A percentile compares a stretch with the other conserved stretches of the same genome.
Conservation (phyloP, 441 rosid genomes). For the Eutrema salsugineum region DNA sequence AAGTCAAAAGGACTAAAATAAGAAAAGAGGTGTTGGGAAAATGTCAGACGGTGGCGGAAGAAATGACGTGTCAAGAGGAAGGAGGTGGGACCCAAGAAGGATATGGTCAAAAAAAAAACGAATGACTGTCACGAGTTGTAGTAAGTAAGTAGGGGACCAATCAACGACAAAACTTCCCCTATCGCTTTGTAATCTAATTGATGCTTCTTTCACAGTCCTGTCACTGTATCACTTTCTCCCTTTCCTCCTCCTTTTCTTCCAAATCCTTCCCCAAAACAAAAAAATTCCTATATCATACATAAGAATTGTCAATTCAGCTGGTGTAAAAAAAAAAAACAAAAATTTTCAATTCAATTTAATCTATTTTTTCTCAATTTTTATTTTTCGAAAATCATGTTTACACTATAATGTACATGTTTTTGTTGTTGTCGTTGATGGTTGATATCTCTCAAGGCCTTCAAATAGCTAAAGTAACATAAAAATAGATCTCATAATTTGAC, state of each 20-base stretch:
- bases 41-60: slow-evolving; percentile 26
- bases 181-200: slow-evolving; percentile 15
- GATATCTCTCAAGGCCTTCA: background rate
- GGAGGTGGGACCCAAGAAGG: slow-evolving; percentile 8
- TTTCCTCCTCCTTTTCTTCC: background rate
- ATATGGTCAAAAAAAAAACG: slow-evolving; percentile 16
- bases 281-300: slow-evolving; percentile 3
- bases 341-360: background rate
- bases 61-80: slow-evolving; percentile 28
- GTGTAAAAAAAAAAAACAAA: too few species aligned
- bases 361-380: background rate
- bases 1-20: slow-evolving; percentile 6
- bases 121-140: slow-evolving; percentile 26
- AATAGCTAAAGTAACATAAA: background rate
- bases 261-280: background rate
- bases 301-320: background rate
- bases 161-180: slow-evolving; percentile 19
- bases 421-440: too few species aligned
- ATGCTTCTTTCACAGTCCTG: slow-evolving; percentile 25
- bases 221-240: slow-evolving; percentile 13
- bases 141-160: slow-evolving; percentile 19
- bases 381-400: background rate
- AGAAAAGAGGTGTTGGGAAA: background rate
- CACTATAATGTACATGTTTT: too few species aligned
- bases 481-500: too few species aligned